Evolutionary conservation across 352 stramenopile genomes (phyloP), one percentile per base, ranked within the genome.

Genomic region (Pythium aphanidermatum): DNA sequence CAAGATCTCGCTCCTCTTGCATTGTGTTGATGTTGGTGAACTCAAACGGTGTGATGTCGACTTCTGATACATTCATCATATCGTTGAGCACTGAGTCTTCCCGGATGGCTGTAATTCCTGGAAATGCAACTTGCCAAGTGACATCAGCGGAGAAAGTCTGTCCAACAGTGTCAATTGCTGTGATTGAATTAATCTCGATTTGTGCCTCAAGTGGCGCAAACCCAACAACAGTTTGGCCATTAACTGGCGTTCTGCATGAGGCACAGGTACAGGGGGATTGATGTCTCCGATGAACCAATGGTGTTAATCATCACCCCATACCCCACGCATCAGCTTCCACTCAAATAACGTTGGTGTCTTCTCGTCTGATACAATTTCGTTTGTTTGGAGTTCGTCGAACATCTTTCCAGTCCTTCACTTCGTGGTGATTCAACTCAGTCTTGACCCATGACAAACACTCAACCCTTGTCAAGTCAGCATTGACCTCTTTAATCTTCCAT

Each of bases 261-360:
- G 25, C 16, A 21, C 20, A 2, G 13, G 2, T n/a, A 30, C 31
- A 0, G 65, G 62, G 2, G 59, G 50, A 25, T 69, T 60, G 12
- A 78, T 40, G 21, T 72, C 57, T 19, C 64, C 68, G 27, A 79
- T 51, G 32, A 83, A 80, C 68, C 71, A 83, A 43, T 79, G 71
- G 9, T 50, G 55, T n/a, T 39, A 34, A 40, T 65, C 38, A 13
- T 5, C 16, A 5, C 64, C 63, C 65, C 67, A 83, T n/a, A 49
- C 58, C 3, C 68, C 71, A 0, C 77, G 51, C 44, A 76, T 57
- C 68, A 83, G 78, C 40, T 76, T 80, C 71, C 71, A 83, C 12
- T 66, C 53, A 30, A 83, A 83, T 3, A 78, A 13, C 8, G 51
- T 62, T 9, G 53, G 44, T 14, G 58, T 46, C 5, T 62, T 27